Percentiles rank a stretch among this genome's conserved stretches.
These are phyloP conservation scores for Porogramme epimiltina DNA, from an alignment of 1,284 basidiomycete species.

Conservation along the genomic window DNA sequence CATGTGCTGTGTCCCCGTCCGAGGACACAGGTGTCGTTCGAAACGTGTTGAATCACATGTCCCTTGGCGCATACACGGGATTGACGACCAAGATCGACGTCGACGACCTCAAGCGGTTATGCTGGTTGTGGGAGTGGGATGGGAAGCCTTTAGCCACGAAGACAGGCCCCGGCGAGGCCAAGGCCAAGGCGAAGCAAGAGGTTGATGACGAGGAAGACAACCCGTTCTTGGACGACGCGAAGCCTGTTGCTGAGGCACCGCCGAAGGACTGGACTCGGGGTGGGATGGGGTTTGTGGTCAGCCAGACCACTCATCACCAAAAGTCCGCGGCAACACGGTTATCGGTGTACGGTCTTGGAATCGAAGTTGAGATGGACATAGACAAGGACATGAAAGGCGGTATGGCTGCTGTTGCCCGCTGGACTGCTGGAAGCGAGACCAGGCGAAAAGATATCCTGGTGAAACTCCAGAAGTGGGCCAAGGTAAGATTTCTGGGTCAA, in stretches of 20 bases:
- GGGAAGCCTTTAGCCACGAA: constrained; percentile 34
- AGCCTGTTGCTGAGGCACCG: constrained; percentile 33
- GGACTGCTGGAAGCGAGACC: constrained; percentile 69
- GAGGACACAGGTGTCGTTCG: constrained; percentile 72
- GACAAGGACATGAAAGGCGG: constrained; percentile 76
- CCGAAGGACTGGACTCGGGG: constrained; percentile 74
- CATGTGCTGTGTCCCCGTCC: constrained; percentile 74
- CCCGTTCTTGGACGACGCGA: constrained; percentile 59
- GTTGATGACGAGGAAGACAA: constrained; percentile 67
- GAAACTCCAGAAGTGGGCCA: constrained; percentile 66
- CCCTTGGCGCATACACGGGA: constrained; percentile 68
- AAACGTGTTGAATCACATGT: constrained; percentile 77
- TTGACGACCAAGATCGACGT: constrained; percentile 61
- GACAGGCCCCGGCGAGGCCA: constrained; percentile 21
- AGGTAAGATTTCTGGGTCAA: constrained; percentile 42
- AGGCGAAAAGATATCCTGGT: constrained; percentile 57
- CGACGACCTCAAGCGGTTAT: constrained; percentile 70
- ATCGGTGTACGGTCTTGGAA: constrained; percentile 79
- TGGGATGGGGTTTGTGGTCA: constrained; percentile 75
- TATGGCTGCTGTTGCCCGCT: constrained; percentile 83
- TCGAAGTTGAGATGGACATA: constrained; percentile 82
- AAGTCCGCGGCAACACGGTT: constrained; percentile 66
- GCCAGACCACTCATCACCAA: constrained; percentile 67
- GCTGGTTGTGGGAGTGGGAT: constrained; percentile 91
- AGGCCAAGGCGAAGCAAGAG: constrained; percentile 23